Percentiles rank a stretch among this genome's conserved stretches.
These are phyloP conservation scores for Pisolithus thermaeus DNA, from an alignment of 1,284 basidiomycete genomes.

Conservation along the genomic window DNA sequence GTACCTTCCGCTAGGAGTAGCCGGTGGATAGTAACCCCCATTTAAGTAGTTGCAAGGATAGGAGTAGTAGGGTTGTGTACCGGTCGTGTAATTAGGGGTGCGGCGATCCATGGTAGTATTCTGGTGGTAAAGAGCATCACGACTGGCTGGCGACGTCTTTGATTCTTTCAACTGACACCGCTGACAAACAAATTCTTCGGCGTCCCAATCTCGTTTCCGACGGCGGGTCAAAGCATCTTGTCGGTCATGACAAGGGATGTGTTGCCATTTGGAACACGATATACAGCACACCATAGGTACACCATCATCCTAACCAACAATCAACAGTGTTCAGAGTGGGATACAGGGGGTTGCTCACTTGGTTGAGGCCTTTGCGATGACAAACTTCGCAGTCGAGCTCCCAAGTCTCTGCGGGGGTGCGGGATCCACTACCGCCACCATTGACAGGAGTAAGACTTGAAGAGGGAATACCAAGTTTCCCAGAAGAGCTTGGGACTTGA, in stretches of 20 bases:
- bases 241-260: constrained; percentile 70
- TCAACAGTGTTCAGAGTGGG: constrained; percentile 7
- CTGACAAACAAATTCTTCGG: constrained; percentile 59
- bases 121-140: constrained; percentile 7
- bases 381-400: constrained; percentile 83
- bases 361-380: constrained; percentile 59
- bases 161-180: constrained; percentile 34
- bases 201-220: constrained; percentile 64
- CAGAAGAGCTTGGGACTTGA: constrained; percentile 1
- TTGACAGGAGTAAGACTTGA: constrained; percentile 12
- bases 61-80: constrained; percentile 12
- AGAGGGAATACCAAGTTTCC: not conserved
- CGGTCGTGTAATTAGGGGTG: constrained; percentile 8
- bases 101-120: constrained; percentile 7
- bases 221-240: constrained; percentile 53
- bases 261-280: constrained; percentile 76
- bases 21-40: constrained; percentile 13
- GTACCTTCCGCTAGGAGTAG: constrained; percentile 16
- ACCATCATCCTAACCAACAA: constrained; percentile 59
- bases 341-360: constrained; percentile 38
- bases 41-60: constrained; percentile 14
- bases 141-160: constrained; percentile 8
- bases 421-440: constrained; percentile 37
- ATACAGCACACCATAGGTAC: constrained; percentile 76
- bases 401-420: constrained; percentile 63